Evolutionary conservation across 2,329 filamentous ascomycete genomes (phyloP).

Genomic region (Trichoderma breve): DNA sequence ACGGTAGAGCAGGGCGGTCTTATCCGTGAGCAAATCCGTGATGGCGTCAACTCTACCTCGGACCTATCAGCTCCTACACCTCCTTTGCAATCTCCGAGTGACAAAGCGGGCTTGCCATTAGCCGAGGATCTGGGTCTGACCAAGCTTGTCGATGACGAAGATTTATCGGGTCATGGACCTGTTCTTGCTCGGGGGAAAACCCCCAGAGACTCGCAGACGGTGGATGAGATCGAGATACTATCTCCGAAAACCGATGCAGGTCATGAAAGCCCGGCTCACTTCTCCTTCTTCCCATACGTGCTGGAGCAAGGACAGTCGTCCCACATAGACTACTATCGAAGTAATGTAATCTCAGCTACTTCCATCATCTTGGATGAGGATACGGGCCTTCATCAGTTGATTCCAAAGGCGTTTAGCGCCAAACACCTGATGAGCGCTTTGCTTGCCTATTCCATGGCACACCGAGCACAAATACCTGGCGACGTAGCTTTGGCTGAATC

Average conservation of each 20-base stretch:
- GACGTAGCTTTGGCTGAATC: background rate
- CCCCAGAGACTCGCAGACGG: background rate
- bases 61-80: background rate
- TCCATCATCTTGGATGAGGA: background rate
- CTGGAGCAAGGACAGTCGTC: background rate
- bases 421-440: background rate
- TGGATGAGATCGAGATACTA: background rate
- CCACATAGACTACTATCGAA: background rate
- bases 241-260: background rate
- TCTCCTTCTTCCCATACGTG: background rate
- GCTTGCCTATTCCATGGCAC: background rate
- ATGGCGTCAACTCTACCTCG: background rate
- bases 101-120: background rate
- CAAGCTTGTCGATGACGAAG: background rate
- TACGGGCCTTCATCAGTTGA: background rate
- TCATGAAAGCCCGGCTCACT: background rate
- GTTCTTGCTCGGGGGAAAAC: background rate
- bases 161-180: background rate
- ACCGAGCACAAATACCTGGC: background rate
- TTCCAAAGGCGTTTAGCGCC: background rate
- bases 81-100: background rate
- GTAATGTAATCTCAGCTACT: background rate
- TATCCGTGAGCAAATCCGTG: background rate
- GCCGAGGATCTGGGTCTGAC: background rate
- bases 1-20: background rate